A percentile compares a stretch with the other conserved stretches of the same genome.
phyloP scores from a whole-genome alignment of 2,329 filamentous ascomycete species.

The Clarireedia homoeocarpa region DNA sequence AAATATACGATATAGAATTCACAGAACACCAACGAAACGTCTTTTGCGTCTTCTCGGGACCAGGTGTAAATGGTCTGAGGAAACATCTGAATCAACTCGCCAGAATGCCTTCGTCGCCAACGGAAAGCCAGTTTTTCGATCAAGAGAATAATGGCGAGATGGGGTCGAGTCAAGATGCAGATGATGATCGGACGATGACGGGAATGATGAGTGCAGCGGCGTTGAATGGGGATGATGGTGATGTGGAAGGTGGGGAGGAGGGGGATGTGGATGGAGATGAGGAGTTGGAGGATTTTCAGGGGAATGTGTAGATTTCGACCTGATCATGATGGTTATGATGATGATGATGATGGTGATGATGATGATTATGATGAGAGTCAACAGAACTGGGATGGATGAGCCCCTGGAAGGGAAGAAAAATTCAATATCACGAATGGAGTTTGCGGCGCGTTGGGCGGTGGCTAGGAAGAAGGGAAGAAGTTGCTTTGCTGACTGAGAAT shows the following conservation, averaged over 20 bases:
- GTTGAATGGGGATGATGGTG: not conserved
- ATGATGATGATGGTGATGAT: not conserved
- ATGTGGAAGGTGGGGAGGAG: not conserved
- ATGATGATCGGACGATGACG: slow-evolving; percentile 8
- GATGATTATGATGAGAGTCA: not conserved
- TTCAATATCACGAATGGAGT: no score
- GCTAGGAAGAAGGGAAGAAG: no score
- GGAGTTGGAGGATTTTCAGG: not conserved
- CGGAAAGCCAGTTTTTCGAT: slow-evolving; percentile 38
- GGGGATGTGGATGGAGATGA: not conserved
- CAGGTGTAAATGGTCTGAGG: slow-evolving; percentile 70
- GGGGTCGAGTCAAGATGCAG: slow-evolving; percentile 10
- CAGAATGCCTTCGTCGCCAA: slow-evolving; percentile 80
- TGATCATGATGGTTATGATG: not conserved
- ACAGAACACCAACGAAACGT: slow-evolving; percentile 91
- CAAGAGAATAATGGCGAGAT: no score
- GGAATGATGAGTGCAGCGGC: slow-evolving; percentile 4
- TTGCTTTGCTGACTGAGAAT: no score
- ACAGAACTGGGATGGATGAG: not conserved
- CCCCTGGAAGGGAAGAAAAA: no score
- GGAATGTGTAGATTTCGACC: not conserved
- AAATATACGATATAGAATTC: slow-evolving; percentile 58
- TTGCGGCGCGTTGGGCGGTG: no score
- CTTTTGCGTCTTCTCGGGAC: slow-evolving; percentile 94
- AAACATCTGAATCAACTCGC: slow-evolving; percentile 71